phyloP scores from a whole-genome alignment of 1,139 yeast genomes.

The Diutina mesorugosa region DNA sequence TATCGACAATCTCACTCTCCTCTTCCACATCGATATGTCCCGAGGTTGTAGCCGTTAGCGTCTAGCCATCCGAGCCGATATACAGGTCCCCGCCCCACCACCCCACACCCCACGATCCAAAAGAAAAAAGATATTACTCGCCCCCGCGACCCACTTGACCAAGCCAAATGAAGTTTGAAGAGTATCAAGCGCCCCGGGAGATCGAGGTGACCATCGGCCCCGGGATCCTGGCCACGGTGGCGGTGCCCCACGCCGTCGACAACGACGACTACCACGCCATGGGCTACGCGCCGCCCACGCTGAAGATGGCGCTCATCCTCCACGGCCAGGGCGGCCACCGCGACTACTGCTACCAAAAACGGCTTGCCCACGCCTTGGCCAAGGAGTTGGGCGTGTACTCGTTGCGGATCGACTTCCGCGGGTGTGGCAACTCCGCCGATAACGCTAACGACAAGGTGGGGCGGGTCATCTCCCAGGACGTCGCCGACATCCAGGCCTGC shows the following conservation, averaged over 20 bases:
- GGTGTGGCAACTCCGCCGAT: constrained; percentile 68
- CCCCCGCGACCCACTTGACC: neutral
- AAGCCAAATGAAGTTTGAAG: neutral
- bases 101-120: neutral
- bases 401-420: constrained; percentile 73
- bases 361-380: constrained; percentile 50
- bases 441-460: constrained; percentile 26
- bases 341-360: constrained; percentile 61
- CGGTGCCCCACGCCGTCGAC: neutral
- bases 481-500: constrained; percentile 50
- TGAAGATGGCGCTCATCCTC: constrained; percentile 25
- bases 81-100: neutral
- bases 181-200: neutral
- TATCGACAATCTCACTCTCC: no score
- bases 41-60: no score
- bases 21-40: no score
- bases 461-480: constrained; percentile 48
- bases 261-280: constrained; percentile 6
- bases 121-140: neutral
- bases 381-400: constrained; percentile 46
- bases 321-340: constrained; percentile 88
- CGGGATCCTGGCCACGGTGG: neutral
- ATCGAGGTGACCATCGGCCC: constrained; percentile 1
- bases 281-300: constrained; percentile 24
- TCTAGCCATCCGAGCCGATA: neutral